Percentiles rank a stretch among this genome's conserved stretches.
Conservation (phyloP, 495 filamentous ascomycete species). For the Trypethelium eluteriae region DNA sequence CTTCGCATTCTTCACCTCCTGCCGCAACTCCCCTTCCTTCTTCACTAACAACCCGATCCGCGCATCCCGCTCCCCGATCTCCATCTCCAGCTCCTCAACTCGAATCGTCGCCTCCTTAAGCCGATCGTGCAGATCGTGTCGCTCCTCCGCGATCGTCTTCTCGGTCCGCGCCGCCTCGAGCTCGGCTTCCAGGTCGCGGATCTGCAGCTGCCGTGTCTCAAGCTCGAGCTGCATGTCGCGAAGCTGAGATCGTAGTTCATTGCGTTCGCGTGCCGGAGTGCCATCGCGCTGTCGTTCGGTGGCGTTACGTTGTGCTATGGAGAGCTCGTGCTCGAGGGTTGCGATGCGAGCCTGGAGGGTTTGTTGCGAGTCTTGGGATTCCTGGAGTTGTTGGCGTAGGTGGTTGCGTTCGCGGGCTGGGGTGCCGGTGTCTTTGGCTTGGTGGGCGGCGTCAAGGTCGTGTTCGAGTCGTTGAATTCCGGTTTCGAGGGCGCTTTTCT, state of each 20-base stretch:
- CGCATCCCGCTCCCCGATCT: constrained; percentile 42
- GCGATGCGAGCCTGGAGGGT: constrained; percentile 26
- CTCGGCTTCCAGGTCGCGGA: constrained; percentile 35
- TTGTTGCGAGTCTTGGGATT: constrained; percentile 17
- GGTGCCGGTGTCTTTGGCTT: constrained; percentile 24
- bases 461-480: constrained; percentile 51
- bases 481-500: constrained; percentile 45
- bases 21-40: constrained; percentile 42
- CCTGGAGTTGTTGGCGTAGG: constrained; percentile 19
- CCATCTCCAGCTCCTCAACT: constrained; percentile 55
- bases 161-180: constrained; percentile 34
- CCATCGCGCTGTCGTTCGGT: constrained; percentile 14
- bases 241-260: constrained; percentile 29
- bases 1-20: constrained; percentile 20
- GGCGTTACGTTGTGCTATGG: constrained; percentile 19
- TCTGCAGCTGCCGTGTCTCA: constrained; percentile 19
- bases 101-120: constrained; percentile 61
- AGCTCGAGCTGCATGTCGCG: constrained; percentile 29
- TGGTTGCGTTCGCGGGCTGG: constrained; percentile 23
- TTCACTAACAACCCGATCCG: constrained; percentile 14
- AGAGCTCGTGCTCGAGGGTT: constrained; percentile 32
- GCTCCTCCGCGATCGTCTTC: constrained; percentile 49
- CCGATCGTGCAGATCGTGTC: constrained; percentile 57
- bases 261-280: constrained; percentile 26
- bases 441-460: constrained; percentile 37